Conservation (phyloP, 371 early-diverging fungal genomes). For the Mycotypha africana region DNA sequence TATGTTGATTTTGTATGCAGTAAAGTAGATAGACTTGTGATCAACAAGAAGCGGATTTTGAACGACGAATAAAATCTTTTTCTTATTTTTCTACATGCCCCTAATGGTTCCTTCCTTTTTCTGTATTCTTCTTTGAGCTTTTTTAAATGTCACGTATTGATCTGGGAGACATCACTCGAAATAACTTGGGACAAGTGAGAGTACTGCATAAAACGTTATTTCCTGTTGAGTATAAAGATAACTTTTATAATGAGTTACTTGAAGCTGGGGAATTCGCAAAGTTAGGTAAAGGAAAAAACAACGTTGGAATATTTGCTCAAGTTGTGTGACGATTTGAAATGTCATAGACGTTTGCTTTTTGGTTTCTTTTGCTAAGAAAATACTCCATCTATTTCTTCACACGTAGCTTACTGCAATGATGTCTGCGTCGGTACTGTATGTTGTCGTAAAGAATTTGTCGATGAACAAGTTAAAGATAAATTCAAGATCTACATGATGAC, state of each 20-base stretch:
- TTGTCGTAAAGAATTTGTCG: slow-evolving; percentile 69
- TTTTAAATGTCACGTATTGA: slow-evolving; percentile 3
- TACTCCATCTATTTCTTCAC: background rate
- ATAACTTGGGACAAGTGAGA: slow-evolving; percentile 69
- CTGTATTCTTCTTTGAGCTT: background rate
- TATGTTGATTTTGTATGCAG: slow-evolving; percentile 2
- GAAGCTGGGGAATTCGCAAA: slow-evolving; percentile 68
- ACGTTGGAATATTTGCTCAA: too few species aligned
- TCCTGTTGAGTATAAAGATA: slow-evolving; percentile 79
- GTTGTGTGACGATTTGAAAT: too few species aligned
- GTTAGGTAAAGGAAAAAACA: slow-evolving; percentile 57
- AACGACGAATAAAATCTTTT: too few species aligned
- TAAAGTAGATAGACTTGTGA: slow-evolving; percentile 4
- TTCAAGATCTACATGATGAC: slow-evolving; percentile 88
- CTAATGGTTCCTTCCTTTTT: background rate
- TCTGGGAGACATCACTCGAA: slow-evolving; percentile 62
- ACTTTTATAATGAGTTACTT: slow-evolving; percentile 77
- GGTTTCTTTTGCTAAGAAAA: too few species aligned
- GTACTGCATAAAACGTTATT: slow-evolving; percentile 78
- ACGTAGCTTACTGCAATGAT: slow-evolving; percentile 66
- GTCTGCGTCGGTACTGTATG: slow-evolving; percentile 86
- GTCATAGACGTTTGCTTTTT: too few species aligned
- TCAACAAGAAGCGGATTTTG: slow-evolving; percentile 1
- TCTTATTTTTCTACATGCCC: too few species aligned
- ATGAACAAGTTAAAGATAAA: slow-evolving; percentile 15